phyloP scores from a whole-genome alignment of 495 filamentous ascomycete genomes.

The Podospora anserina region DNA sequence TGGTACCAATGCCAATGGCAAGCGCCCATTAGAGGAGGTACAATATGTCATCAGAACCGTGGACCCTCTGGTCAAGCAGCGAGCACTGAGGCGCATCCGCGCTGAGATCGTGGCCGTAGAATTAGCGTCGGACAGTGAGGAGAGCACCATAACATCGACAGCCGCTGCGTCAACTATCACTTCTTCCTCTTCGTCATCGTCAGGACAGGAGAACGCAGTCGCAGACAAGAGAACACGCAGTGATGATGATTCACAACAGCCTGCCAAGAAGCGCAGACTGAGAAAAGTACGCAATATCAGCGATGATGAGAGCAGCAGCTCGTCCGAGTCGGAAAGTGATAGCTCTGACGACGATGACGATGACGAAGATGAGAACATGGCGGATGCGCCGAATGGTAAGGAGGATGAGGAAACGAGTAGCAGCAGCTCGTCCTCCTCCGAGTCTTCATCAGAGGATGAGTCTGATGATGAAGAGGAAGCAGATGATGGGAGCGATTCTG shows the following conservation, averaged over 20 bases:
- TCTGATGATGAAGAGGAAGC: slow-evolving; percentile 20
- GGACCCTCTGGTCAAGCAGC: slow-evolving; percentile 43
- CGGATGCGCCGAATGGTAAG: slow-evolving; percentile 6
- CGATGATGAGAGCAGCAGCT: slow-evolving; percentile 29
- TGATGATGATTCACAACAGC: slow-evolving; percentile 38
- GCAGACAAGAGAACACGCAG: slow-evolving; percentile 32
- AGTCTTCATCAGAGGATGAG: slow-evolving; percentile 21
- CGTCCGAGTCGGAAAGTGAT: slow-evolving; percentile 37
- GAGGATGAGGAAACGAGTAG: slow-evolving; percentile 26
- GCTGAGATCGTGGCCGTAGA: slow-evolving; percentile 46
- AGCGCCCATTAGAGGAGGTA: slow-evolving; percentile 44
- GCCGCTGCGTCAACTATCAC: slow-evolving; percentile 30
- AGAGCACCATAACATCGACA: slow-evolving; percentile 28
- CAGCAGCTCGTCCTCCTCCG: slow-evolving; percentile 33
- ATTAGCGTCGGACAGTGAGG: slow-evolving; percentile 39
- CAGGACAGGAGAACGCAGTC: slow-evolving; percentile 5
- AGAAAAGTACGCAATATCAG: slow-evolving; percentile 49
- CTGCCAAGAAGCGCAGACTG: slow-evolving; percentile 52
- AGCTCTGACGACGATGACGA: slow-evolving; percentile 28
- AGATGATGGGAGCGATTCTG: slow-evolving; percentile 16
- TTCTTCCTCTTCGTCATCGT: slow-evolving; percentile 28
- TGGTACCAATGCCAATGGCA: slow-evolving; percentile 29
- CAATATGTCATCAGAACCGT: slow-evolving; percentile 45
- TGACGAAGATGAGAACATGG: slow-evolving; percentile 32
- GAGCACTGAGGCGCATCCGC: slow-evolving; percentile 50